Percentiles rank a stretch among this genome's conserved stretches.
Evolutionary conservation across 176 grass and related monocot species (phyloP).

Genomic region (Triticum urartu): DNA sequence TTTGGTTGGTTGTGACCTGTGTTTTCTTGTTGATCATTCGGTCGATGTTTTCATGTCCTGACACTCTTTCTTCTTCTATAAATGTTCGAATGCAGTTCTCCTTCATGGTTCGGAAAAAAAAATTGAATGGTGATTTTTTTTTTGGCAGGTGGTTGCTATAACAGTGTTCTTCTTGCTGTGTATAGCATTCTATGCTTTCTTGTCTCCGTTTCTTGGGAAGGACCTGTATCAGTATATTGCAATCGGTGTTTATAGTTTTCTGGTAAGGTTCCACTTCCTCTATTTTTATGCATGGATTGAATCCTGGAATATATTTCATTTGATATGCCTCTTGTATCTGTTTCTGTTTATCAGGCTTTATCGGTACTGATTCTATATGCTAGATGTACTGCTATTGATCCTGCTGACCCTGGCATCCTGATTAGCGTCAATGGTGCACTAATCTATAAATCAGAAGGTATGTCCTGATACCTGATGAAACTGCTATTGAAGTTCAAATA

Average conservation of each 20-base stretch:
- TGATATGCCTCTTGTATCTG: constrained; percentile 20
- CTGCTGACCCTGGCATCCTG: constrained; percentile 92
- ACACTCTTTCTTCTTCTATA: neutral
- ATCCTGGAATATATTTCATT: constrained; percentile 5
- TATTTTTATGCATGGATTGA: neutral
- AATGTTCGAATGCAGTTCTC: neutral
- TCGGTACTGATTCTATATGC: constrained; percentile 81
- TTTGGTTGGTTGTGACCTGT: neutral
- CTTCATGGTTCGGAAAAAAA: neutral
- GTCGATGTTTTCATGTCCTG: neutral
- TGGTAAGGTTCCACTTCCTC: constrained; percentile 52
- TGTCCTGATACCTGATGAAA: constrained; percentile 17
- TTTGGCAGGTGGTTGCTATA: constrained; percentile 84
- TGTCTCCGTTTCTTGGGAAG: constrained; percentile 91
- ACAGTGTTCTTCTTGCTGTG: constrained; percentile 93
- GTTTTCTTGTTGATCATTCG: neutral
- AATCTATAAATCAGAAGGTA: constrained; percentile 65
- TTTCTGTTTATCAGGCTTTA: constrained; percentile 65
- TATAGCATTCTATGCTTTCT: constrained; percentile 98
- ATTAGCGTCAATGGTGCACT: constrained; percentile 55
- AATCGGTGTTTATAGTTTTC: constrained; percentile 76
- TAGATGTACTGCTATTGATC: constrained; percentile 96
- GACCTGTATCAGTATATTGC: constrained; percentile 63
- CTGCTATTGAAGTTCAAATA: constrained; percentile 22
- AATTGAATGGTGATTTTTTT: neutral